Percentiles rank a stretch among this genome's conserved stretches.
phyloP scores from a whole-genome alignment of 2,329 filamentous ascomycete genomes.

The Rachicladosporium sp. region DNA sequence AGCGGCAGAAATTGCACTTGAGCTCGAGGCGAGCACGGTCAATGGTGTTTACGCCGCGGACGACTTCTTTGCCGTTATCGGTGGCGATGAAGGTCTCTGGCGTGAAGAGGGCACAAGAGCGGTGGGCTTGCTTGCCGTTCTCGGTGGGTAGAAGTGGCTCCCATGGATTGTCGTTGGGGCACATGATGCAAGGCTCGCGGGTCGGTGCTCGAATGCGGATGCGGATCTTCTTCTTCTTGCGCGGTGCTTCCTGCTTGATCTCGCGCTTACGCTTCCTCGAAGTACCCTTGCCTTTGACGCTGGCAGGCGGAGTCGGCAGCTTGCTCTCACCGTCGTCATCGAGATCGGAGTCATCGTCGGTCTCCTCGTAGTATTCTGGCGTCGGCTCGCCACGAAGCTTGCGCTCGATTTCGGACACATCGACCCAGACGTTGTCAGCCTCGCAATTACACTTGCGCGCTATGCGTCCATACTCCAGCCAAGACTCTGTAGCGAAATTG shows the following conservation, averaged over 20 bases:
- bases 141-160: conserved; percentile 78
- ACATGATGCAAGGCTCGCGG: conserved; percentile 77
- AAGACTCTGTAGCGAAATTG: conserved; percentile 92
- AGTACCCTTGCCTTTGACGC: conserved; percentile 50
- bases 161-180: conserved; percentile 76
- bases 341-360: conserved; percentile 50
- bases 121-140: conserved; percentile 75
- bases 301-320: conserved; percentile 66
- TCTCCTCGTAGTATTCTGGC: conserved; percentile 70
- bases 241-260: conserved; percentile 37
- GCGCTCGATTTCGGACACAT: conserved; percentile 89
- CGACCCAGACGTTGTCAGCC: conserved; percentile 95
- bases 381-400: conserved; percentile 76
- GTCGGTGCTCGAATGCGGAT: conserved; percentile 59
- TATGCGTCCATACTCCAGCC: conserved; percentile 88
- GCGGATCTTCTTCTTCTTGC: conserved; percentile 64
- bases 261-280: conserved; percentile 57
- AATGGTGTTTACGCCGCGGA: conserved; percentile 70
- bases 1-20: conserved; percentile 90
- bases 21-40: conserved; percentile 79
- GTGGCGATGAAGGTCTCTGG: conserved; percentile 80
- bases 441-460: conserved; percentile 97
- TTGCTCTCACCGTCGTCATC: conserved; percentile 43
- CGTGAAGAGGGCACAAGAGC: conserved; percentile 78
- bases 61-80: conserved; percentile 55